These are phyloP conservation scores for Tuber microsphaerosporum DNA, from an alignment of 495 filamentous ascomycete genomes.

Conservation along the genomic window DNA sequence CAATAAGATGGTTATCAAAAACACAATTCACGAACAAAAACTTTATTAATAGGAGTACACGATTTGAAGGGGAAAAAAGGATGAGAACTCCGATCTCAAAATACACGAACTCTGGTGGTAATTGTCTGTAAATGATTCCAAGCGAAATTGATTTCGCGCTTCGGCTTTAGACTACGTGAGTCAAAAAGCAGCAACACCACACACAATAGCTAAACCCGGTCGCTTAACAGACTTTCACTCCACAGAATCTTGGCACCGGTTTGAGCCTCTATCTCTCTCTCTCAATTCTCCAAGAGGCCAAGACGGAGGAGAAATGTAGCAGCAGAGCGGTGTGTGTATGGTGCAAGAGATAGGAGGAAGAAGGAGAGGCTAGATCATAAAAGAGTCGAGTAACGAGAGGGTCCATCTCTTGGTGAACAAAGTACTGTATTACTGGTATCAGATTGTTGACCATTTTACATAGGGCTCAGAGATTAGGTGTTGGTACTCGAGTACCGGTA, in stretches of 20 bases:
- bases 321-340: no score
- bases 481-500: no score
- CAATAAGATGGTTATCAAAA: background rate
- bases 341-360: background rate
- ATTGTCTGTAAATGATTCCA: background rate
- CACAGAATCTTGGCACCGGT: background rate
- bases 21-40: background rate
- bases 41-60: background rate
- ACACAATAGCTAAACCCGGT: background rate
- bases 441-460: background rate
- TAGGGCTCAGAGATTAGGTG: no score
- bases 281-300: background rate
- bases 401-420: background rate
- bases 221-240: background rate
- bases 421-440: background rate
- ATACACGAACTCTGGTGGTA: background rate
- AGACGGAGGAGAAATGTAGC: no score
- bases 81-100: background rate
- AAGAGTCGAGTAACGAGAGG: background rate
- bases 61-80: background rate
- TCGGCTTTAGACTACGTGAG: background rate
- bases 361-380: background rate
- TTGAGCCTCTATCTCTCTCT: background rate
- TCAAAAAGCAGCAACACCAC: background rate
- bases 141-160: constrained; percentile 2